Base-by-base conservation (phyloP, 805 yeast genomes). In the Isabelozyma heimii region DNA sequence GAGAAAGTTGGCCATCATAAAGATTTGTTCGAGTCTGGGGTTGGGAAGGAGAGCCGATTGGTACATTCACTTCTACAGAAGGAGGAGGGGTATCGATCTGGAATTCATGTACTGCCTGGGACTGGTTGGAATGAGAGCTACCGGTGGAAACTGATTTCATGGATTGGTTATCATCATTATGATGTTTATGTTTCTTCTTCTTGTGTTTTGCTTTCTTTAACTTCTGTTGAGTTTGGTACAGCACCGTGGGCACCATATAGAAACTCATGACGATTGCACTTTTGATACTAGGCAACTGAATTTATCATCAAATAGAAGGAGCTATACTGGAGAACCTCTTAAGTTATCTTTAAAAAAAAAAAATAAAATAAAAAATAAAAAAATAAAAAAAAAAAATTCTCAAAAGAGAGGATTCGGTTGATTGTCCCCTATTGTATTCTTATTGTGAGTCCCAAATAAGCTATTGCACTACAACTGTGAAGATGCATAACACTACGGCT, bases 211-310 rank as follows among this genome's bases (percentile, higher is more conserved):
- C 57, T 39, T 65, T 54, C 40, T 64, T 61, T 39, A 71, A 45
- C 51, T 72, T 71, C 52, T 73, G 74, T 48, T 69, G 67, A 26
- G 72, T 70, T 55, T 73, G 77, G 50, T 68, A 73, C 62, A 67
- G 70, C 48, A 70, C 66, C 16, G 72, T 51, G 1, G 76, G 76
- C 1, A 72, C 76, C 14, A 69, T 61, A 43, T 61, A 71, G 54
- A 65, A 72, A 51, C 68, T 70, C 77, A 72, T 71, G 43, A 38
- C 43, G 24, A n/a, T 27, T 20, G 24, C 24, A 20, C 4, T 20
- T 20, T 5, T 5, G 4, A 20, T 20, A 20, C 6, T 14, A 17
- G 43, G 43, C 10, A 10, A 13, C 24, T 30, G 8, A 10, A 10
- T 1, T 13, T 30, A 30, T 8, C 35, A 30, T 30, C 35, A 30